Percentiles rank a stretch among this genome's conserved stretches.
Evolutionary conservation across 2,329 filamentous ascomycete species (phyloP).

Genomic region (Malbranchea zuffiana): DNA sequence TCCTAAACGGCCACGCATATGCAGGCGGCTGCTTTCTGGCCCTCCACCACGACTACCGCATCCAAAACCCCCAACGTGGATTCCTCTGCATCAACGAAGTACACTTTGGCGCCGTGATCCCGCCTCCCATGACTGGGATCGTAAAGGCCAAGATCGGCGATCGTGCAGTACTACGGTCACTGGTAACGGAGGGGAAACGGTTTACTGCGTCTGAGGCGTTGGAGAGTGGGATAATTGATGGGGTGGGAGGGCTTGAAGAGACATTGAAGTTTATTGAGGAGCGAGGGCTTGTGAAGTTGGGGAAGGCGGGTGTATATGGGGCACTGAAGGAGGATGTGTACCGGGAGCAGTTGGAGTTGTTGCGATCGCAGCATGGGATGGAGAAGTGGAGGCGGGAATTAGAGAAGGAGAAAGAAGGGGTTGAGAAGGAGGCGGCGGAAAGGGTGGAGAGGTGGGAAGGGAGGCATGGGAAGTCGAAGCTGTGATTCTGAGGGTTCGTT

Average conservation of each 20-base stretch:
- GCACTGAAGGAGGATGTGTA: constrained; percentile 67
- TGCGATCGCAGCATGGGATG: constrained; percentile 45
- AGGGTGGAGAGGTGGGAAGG: constrained; percentile 40
- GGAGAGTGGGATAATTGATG: constrained; percentile 58
- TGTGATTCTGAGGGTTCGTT: no score
- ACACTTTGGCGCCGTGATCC: constrained; percentile 65
- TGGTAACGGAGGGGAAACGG: constrained; percentile 64
- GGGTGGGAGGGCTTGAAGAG: constrained; percentile 53
- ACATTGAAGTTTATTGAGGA: constrained; percentile 50
- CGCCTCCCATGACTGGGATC: constrained; percentile 60
- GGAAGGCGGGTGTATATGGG: constrained; percentile 56
- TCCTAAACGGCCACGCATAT: constrained; percentile 71
- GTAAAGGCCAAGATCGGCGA: constrained; percentile 58
- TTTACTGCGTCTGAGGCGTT: constrained; percentile 55
- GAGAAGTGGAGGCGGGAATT: constrained; percentile 36
- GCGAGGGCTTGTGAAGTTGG: constrained; percentile 50
- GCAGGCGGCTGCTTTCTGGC: constrained; percentile 72
- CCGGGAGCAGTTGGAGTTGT: constrained; percentile 49
- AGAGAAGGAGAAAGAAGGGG: constrained; percentile 36
- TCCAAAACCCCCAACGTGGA: constrained; percentile 60
- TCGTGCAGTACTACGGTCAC: constrained; percentile 44
- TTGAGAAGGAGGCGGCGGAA: constrained; percentile 34
- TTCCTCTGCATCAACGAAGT: constrained; percentile 73
- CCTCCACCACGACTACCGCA: constrained; percentile 73
- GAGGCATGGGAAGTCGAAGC: constrained; percentile 30